Conservation (phyloP, 2,329 filamentous ascomycete genomes). For the Gnomoniopsis sp. region DNA sequence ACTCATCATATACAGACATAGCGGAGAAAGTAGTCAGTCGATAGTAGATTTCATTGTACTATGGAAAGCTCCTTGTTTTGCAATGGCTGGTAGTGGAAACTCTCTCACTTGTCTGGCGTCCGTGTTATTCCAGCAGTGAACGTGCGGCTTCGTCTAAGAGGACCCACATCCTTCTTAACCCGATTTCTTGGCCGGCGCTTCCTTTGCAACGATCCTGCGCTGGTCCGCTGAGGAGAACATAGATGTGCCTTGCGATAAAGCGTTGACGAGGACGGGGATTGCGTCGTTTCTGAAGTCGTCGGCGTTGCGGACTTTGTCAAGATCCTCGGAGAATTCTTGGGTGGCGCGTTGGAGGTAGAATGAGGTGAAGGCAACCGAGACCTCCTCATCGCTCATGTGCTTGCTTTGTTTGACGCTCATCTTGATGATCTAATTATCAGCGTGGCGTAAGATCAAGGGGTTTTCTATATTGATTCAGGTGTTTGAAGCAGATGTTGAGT, state of each 20-base stretch:
- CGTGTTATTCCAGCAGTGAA: too few relatives aligned
- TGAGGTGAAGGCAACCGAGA: conserved; percentile 49
- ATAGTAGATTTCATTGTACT: too few relatives aligned
- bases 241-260: conserved; percentile 63
- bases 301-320: conserved; percentile 65
- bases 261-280: conserved; percentile 62
- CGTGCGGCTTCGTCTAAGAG: not conserved
- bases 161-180: not conserved
- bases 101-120: too few relatives aligned
- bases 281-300: conserved; percentile 68
- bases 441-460: too few relatives aligned
- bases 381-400: conserved; percentile 18
- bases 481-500: too few relatives aligned
- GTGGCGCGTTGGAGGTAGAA: conserved; percentile 70
- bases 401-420: conserved; percentile 1
- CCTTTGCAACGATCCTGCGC: conserved; percentile 25
- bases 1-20: not conserved
- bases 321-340: conserved; percentile 68
- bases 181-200: conserved; percentile 4
- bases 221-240: conserved; percentile 55
- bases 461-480: too few relatives aligned
- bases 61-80: too few relatives aligned
- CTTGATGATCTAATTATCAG: too few relatives aligned
- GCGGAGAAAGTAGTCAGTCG: not conserved
- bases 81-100: too few relatives aligned